Base-by-base conservation (phyloP, 2,329 filamentous ascomycete species). In the Didymella keratinophila region DNA sequence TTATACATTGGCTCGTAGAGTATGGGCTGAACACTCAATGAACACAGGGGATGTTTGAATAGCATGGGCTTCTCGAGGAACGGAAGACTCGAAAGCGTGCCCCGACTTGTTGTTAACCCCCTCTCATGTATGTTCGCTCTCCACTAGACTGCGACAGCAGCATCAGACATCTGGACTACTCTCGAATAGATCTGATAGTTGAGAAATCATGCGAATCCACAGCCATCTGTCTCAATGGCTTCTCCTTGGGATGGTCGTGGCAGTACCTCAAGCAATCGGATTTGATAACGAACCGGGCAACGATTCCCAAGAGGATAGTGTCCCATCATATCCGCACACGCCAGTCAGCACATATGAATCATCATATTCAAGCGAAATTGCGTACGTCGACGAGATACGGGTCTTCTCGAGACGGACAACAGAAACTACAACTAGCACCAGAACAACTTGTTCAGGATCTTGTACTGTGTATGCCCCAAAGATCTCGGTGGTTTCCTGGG, bases 401-500 rank as follows among this genome's bases (percentile, higher is more conserved):
- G 11, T 21, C 3, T 18, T 11, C 3, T 18, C 9, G 5, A 21
- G 16, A 39, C 16, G 27, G 5, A 6, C 25, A 21, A 20, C 28
- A 18, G 20, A n/a, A 14, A 11, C 7, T 27, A 16, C 25, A 2
- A 5, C 16, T 10, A 3, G 12, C 14, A n/a, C 11, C 11, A 16
- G 5, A 3, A 3, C 18, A 23, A 30, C 23, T 4, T 41, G 36
- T 18, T 27, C n/a, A 6, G 11, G 9, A 11, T 16, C 32, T 36
- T 52, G 41, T 16, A 37, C 16, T 1, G 8, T 52, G 9, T 37
- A 52, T 20, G 21, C 12, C 20, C 50, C 50, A 6, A 11, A 30
- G 9, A 25, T 52, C 4, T 52, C 49, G 3, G 56, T 54, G 0
- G 37, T 67, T 5, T 62, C 54, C 28, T 71, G 66, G 68, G 53